phyloP scores from a whole-genome alignment of 352 stramenopile species.

The Globisporangium megalacanthum region DNA sequence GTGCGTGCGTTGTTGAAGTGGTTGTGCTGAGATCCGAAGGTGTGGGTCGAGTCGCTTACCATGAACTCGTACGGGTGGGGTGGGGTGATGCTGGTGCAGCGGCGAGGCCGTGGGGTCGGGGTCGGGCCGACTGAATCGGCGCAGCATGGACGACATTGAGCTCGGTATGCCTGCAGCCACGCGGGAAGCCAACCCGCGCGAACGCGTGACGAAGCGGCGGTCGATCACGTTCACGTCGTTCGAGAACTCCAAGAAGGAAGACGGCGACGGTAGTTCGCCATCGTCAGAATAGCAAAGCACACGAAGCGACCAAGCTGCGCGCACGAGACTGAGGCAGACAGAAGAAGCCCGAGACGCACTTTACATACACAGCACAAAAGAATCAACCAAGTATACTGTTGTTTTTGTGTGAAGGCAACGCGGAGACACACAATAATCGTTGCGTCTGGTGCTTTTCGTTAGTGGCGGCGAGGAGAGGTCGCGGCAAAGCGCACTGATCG shows the following conservation, averaged over 20 bases:
- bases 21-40: neutral
- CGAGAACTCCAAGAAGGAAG: slow-evolving; percentile 22
- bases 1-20: neutral
- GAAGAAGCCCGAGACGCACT: neutral
- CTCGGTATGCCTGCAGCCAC: slow-evolving; percentile 52
- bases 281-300: slow-evolving; percentile 5
- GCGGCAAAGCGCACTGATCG: too few relatives aligned
- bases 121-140: slow-evolving; percentile 16
- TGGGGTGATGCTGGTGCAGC: slow-evolving; percentile 5
- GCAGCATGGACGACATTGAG: slow-evolving; percentile 76
- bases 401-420: too few relatives aligned
- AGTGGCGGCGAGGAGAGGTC: too few relatives aligned
- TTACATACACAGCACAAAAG: too few relatives aligned
- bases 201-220: slow-evolving; percentile 49
- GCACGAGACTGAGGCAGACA: neutral
- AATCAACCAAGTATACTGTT: too few relatives aligned
- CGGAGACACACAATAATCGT: too few relatives aligned
- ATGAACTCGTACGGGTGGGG: neutral
- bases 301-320: neutral
- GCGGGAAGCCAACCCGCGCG: slow-evolving; percentile 37
- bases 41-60: neutral
- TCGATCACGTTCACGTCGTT: slow-evolving; percentile 79
- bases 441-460: too few relatives aligned
- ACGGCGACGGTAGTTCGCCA: slow-evolving; percentile 4
- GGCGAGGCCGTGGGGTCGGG: slow-evolving; percentile 8